Base-by-base conservation (phyloP, 2,329 filamentous ascomycete genomes). In the Diaporthe velutina region DNA sequence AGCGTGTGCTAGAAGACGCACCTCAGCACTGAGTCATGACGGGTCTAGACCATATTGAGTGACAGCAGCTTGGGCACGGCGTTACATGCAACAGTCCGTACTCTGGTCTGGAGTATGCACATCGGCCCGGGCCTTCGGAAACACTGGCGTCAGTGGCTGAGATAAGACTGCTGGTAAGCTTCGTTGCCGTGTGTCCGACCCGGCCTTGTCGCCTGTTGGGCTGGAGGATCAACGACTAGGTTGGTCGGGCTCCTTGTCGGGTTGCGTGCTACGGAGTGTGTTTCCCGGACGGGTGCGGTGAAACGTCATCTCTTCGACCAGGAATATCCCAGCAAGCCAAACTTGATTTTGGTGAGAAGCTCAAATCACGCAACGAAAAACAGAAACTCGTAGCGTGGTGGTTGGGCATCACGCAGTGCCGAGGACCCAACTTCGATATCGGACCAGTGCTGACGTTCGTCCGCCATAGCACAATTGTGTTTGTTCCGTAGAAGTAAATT, bases 341-440 rank as follows among this genome's bases (percentile, higher is more conserved):
- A 15, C 28, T 52, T 12, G 45, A 52, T 30, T 22, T 50, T n/a
- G 45, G 61, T n/a, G 30, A 9, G 61, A 67, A 67, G 61, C 61
- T 67, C 61, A 52, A 67, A 67, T 67, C 61, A 25, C 45, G 61
- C 42, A 52, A 67, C 61, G 10, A 48, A 64, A 64, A 33, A 60
- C 25, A 48, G 7, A 64, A n/a, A n/a, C 40, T 42, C 57, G 60
- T 48, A 64, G 40, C 60, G 60, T 30, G 45, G 61, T 67, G 61
- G 61, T 67, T 67, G 61, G 61, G 61, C 61, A 67, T 38, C 61
- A 67, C 61, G 45, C 42, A 67, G 61, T 52, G 42, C 61, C 61
- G 28, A 28, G 61, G 28, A 33, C 61, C 61, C 45, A 67, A 67
- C 61, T 52, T 67, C 61, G 61, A 67, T 67, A 67, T 67, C 61